phyloP scores from a whole-genome alignment of 148 eudicot genomes.

The Nyssa sinensis region DNA sequence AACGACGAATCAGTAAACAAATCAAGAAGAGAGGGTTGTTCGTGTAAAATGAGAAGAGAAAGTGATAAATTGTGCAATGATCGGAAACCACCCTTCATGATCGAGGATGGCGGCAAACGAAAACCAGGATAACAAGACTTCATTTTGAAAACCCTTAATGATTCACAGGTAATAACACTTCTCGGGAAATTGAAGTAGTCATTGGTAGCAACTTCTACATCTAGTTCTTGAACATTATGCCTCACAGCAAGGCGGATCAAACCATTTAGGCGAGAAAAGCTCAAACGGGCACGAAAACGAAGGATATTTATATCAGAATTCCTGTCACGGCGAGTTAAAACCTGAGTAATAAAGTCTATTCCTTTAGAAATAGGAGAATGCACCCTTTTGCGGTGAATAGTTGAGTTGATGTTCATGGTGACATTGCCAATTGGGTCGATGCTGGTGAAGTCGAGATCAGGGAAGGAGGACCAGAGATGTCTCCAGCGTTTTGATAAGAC shows the following conservation, averaged over 20 bases:
- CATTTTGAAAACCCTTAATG: constrained; percentile 36
- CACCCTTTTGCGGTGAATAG: background rate
- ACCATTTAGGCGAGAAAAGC: constrained; percentile 35
- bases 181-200: constrained; percentile 56
- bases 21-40: constrained; percentile 31
- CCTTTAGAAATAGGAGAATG: constrained; percentile 4
- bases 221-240: constrained; percentile 55
- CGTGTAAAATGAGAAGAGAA: constrained; percentile 22
- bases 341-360: constrained; percentile 21
- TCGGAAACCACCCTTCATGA: constrained; percentile 44
- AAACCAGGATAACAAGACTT: constrained; percentile 46
- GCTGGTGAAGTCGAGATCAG: constrained; percentile 66
- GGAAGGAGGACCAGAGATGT: constrained; percentile 46
- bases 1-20: constrained; percentile 45
- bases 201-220: constrained; percentile 42
- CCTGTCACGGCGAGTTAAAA: constrained; percentile 35
- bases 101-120: constrained; percentile 36
- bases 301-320: constrained; percentile 33
- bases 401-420: background rate
- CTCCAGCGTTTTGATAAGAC: constrained; percentile 51
- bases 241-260: constrained; percentile 45
- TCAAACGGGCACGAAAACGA: constrained; percentile 38
- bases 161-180: constrained; percentile 22
- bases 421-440: background rate
- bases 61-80: constrained; percentile 36